Conservation (phyloP, 2,329 filamentous ascomycete genomes). For the Aspergillus neotritici region DNA sequence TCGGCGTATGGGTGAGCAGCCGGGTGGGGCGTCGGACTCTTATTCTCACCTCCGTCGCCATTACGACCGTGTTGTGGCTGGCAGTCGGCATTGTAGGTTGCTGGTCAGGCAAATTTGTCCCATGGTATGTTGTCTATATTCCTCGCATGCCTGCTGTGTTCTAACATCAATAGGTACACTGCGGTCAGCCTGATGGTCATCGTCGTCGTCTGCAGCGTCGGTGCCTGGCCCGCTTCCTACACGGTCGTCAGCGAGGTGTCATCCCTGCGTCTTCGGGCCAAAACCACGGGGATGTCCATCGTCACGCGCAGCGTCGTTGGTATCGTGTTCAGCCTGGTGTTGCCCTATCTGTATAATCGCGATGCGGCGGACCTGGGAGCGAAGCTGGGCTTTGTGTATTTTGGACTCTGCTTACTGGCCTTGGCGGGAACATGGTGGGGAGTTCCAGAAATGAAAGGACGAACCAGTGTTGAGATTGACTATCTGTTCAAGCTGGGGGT, state of each 20-base stretch:
- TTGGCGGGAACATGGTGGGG: constrained; percentile 38
- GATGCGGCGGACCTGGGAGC: constrained; percentile 39
- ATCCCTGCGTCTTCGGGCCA: constrained; percentile 33
- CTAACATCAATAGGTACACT: constrained; percentile 31
- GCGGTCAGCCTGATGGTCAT: constrained; percentile 42
- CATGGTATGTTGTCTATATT: constrained; percentile 33
- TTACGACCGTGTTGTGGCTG: constrained; percentile 38
- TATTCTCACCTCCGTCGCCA: constrained; percentile 16
- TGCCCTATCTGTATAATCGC: constrained; percentile 50
- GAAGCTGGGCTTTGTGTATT: constrained; percentile 41
- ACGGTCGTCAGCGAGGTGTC: constrained; percentile 33
- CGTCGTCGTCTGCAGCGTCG: constrained; percentile 35
- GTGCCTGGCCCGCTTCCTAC: constrained; percentile 35
- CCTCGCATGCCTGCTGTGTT: neutral
- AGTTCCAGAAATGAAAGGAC: constrained; percentile 52
- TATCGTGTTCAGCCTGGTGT: constrained; percentile 41
- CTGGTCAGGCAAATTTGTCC: constrained; percentile 33
- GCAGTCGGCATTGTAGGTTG: constrained; percentile 46
- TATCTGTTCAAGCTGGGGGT: constrained; percentile 25
- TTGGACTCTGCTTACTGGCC: constrained; percentile 27
- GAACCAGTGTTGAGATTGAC: constrained; percentile 47
- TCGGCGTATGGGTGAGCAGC: constrained; percentile 43
- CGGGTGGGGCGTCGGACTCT: constrained; percentile 38
- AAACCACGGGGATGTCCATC: constrained; percentile 38
- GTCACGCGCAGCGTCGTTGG: constrained; percentile 37